These are phyloP conservation scores for Triticum monococcum DNA, from an alignment of 176 grass and related monocot genomes.

Conservation along the genomic window DNA sequence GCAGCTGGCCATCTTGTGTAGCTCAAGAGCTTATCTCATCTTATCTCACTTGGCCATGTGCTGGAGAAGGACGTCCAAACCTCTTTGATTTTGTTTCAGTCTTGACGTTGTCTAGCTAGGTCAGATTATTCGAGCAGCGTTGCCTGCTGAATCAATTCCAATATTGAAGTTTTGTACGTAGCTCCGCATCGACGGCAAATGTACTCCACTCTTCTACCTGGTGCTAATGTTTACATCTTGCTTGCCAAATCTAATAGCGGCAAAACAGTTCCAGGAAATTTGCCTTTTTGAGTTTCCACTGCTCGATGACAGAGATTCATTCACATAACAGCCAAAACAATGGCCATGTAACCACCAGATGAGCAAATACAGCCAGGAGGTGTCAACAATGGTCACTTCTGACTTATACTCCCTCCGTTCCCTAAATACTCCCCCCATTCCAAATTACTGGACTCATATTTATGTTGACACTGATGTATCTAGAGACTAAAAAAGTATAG, in stretches of 20 bases:
- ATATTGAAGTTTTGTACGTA: background rate
- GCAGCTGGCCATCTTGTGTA: no score
- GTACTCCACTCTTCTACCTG: background rate
- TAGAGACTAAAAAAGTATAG: no score
- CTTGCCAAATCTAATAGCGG: background rate
- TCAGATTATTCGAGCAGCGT: background rate
- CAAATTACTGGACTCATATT: no score
- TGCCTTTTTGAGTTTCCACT: no score
- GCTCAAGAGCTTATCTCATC: no score
- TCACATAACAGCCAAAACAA: background rate
- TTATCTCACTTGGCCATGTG: no score
- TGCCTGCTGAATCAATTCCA: background rate
- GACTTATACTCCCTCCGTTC: no score
- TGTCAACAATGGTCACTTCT: background rate
- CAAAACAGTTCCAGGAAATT: background rate
- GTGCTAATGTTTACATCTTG: background rate
- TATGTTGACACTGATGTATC: no score
- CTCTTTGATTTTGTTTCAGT: background rate
- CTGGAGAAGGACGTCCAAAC: background rate
- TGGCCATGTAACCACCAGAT: background rate
- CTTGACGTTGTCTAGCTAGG: background rate
- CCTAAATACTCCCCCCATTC: no score
- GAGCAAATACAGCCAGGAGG: background rate
- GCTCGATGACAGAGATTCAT: background rate
- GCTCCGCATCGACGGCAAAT: background rate